Percentiles rank a stretch among this genome's conserved stretches.
Evolutionary conservation across 2,329 filamentous ascomycete species (phyloP).

Genomic region (Fusarium guadeloupense): DNA sequence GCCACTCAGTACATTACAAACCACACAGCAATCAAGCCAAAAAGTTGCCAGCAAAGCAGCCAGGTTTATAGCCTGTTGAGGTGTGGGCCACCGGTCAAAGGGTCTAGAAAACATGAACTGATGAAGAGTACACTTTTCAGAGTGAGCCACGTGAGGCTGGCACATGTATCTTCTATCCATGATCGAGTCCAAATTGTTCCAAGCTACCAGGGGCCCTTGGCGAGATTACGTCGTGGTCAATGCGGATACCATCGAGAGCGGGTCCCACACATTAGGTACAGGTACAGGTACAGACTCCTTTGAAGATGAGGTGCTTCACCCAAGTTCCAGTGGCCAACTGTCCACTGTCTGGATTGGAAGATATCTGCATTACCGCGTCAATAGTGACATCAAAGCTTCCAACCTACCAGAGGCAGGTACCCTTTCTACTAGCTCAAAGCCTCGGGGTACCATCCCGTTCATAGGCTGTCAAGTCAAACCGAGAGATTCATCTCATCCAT

Average conservation of each 20-base stretch:
- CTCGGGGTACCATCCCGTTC: slow-evolving; percentile 22
- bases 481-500: slow-evolving; percentile 34
- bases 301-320: too few relatives aligned
- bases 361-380: background rate
- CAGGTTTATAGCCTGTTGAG: slow-evolving; percentile 13
- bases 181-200: slow-evolving; percentile 20
- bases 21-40: background rate
- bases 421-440: slow-evolving; percentile 11
- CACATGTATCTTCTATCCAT: slow-evolving; percentile 14
- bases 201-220: slow-evolving; percentile 33
- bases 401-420: slow-evolving; percentile 10
- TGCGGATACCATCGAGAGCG: slow-evolving; percentile 38
- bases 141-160: background rate
- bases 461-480: slow-evolving; percentile 19
- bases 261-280: slow-evolving; percentile 42
- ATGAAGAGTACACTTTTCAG: background rate
- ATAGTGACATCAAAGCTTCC: too few relatives aligned
- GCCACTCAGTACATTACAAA: slow-evolving; percentile 3
- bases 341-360: slow-evolving; percentile 11
- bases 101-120: slow-evolving; percentile 8
- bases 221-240: slow-evolving; percentile 43
- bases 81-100: slow-evolving; percentile 17
- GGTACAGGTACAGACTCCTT: too few relatives aligned
- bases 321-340: slow-evolving; percentile 25
- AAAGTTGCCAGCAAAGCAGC: slow-evolving; percentile 34